These are phyloP conservation scores for Luffa acutangula DNA, from an alignment of 306 rosid species.

Conservation along the genomic window DNA sequence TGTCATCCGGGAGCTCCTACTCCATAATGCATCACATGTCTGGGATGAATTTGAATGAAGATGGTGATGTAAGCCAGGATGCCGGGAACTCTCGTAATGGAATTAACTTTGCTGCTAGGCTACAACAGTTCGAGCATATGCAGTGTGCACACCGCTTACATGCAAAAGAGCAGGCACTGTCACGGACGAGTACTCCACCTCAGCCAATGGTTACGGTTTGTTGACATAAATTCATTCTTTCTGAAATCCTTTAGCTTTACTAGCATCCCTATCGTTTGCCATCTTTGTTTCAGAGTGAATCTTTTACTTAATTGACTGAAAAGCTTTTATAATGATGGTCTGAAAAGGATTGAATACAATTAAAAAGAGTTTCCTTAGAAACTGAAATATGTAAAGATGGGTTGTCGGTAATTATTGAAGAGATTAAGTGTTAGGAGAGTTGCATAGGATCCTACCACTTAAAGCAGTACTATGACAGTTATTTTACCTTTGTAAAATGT, in stretches of 20 bases:
- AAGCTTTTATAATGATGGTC: neutral
- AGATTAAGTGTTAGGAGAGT: neutral
- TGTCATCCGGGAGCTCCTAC: conserved; percentile 52
- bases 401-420: neutral
- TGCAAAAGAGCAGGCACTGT: conserved; percentile 32
- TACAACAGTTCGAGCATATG: conserved; percentile 80
- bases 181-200: conserved; percentile 20
- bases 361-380: no score
- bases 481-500: neutral
- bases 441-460: neutral
- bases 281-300: neutral
- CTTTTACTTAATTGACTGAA: neutral
- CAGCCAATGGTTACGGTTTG: neutral
- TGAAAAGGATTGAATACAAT: neutral
- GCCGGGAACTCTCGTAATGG: conserved; percentile 41
- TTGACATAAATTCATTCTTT: neutral
- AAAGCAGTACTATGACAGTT: neutral
- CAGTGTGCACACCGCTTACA: conserved; percentile 62
- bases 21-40: conserved; percentile 45
- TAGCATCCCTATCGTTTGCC: neutral
- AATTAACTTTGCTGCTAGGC: conserved; percentile 57
- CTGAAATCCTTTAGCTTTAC: neutral
- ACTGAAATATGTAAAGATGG: neutral
- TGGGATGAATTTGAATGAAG: conserved; percentile 45
- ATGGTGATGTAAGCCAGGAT: conserved; percentile 44